Evolutionary conservation across 495 filamentous ascomycete genomes (phyloP).

Genomic region (Aspergillus baeticus): DNA sequence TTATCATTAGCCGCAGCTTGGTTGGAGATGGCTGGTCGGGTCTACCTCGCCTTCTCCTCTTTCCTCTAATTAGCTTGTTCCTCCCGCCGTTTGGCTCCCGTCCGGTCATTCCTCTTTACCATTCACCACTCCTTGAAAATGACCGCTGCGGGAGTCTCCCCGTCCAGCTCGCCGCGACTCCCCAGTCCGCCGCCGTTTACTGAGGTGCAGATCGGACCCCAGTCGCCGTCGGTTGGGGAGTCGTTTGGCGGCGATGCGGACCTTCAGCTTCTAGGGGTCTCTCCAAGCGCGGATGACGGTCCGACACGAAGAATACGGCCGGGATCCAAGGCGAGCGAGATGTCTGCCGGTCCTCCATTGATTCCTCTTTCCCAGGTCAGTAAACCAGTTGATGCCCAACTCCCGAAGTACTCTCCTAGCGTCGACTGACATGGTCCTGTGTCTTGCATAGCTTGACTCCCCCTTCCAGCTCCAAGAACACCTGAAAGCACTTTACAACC

Average conservation of each 20-base stretch:
- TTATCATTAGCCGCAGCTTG: slow-evolving; percentile 23
- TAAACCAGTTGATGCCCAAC: slow-evolving; percentile 7
- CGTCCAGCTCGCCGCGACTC: slow-evolving; percentile 79
- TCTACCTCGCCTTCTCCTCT: slow-evolving; percentile 1
- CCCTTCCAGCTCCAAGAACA: slow-evolving; percentile 99
- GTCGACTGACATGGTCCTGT: slow-evolving; percentile 22
- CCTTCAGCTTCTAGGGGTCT: slow-evolving; percentile 34
- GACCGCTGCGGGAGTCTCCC: slow-evolving; percentile 57
- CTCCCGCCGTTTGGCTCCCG: slow-evolving; percentile 24
- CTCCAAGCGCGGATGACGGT: slow-evolving; percentile 57
- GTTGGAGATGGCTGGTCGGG: slow-evolving; percentile 13
- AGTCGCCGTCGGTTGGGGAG: slow-evolving; percentile 68
- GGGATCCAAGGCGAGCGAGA: slow-evolving; percentile 84
- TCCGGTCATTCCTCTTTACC: slow-evolving; percentile 12
- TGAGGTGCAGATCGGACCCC: slow-evolving; percentile 85
- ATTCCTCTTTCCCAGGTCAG: slow-evolving; percentile 76
- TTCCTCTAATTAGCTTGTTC: not conserved
- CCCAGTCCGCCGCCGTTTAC: slow-evolving; percentile 87
- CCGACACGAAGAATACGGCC: slow-evolving; percentile 84
- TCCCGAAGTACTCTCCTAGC: not conserved
- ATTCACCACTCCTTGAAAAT: slow-evolving; percentile 27
- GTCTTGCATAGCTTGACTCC: slow-evolving; percentile 69
- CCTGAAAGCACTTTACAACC: slow-evolving; percentile 83
- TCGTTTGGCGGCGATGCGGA: slow-evolving; percentile 41
- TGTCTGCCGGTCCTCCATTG: slow-evolving; percentile 87